phyloP scores from a whole-genome alignment of 495 filamentous ascomycete genomes.

The Penicillium canescens region DNA sequence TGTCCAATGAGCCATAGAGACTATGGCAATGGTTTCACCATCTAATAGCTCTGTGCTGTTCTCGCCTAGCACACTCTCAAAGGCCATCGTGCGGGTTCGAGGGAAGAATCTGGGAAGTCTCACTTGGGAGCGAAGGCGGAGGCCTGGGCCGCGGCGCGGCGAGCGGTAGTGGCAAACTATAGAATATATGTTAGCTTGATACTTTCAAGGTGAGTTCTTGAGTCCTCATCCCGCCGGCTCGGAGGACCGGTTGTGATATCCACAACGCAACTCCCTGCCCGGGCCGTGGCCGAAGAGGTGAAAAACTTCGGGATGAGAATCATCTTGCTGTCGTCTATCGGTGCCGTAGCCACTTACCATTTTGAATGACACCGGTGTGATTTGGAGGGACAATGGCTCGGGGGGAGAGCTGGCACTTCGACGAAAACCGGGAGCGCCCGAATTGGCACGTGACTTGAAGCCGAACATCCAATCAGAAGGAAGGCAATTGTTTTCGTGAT shows the following conservation, averaged over 20 bases:
- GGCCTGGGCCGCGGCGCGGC: conserved; percentile 44
- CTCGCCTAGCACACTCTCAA: not conserved
- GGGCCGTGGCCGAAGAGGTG: not conserved
- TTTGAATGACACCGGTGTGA: conserved; percentile 16
- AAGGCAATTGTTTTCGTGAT: conserved; percentile 1
- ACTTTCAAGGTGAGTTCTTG: not conserved
- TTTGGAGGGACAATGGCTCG: conserved; percentile 31
- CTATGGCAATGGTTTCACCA: too few relatives aligned
- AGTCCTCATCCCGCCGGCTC: conserved; percentile 12
- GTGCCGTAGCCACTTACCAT: not conserved
- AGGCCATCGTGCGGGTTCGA: not conserved
- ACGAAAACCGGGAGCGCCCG: conserved; percentile 44
- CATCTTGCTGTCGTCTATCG: not conserved
- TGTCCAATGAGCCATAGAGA: too few relatives aligned
- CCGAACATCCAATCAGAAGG: conserved; percentile 30
- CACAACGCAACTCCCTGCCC: conserved; percentile 10
- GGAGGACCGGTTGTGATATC: not conserved
- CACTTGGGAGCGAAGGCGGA: conserved; percentile 46
- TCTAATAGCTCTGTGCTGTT: too few relatives aligned
- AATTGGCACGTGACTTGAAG: conserved; percentile 2
- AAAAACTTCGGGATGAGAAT: not conserved
- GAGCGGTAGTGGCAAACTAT: conserved; percentile 46
- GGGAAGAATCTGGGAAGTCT: conserved; percentile 23
- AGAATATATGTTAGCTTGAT: conserved; percentile 23
- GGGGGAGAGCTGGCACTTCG: conserved; percentile 32